phyloP scores from a whole-genome alignment of 2,329 filamentous ascomycete species.

The Xylogone sp. region DNA sequence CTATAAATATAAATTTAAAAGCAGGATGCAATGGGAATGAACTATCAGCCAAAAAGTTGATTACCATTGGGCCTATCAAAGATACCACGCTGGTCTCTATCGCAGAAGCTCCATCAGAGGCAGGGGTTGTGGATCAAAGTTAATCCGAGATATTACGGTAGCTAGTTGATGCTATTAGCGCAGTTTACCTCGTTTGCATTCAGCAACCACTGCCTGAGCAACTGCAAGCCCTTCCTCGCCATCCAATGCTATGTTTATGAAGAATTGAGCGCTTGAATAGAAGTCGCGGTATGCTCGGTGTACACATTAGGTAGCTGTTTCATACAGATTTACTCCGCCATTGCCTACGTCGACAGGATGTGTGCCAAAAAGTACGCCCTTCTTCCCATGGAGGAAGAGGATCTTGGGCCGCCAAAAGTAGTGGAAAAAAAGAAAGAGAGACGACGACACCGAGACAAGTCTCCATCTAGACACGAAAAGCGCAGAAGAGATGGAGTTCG shows the following conservation, averaged over 20 bases:
- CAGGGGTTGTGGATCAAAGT: not conserved
- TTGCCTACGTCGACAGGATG: constrained; percentile 28
- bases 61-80: constrained; percentile 1
- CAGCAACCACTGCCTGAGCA: too few species aligned
- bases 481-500: constrained; percentile 37
- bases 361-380: constrained; percentile 62
- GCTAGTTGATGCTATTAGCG: not conserved
- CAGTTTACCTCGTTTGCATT: too few species aligned
- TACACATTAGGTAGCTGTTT: not conserved
- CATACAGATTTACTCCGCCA: not conserved
- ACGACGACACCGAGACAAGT: constrained; percentile 31
- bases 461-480: constrained; percentile 28
- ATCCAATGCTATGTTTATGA: too few species aligned
- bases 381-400: constrained; percentile 63
- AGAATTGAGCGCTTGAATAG: too few species aligned
- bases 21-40: not conserved
- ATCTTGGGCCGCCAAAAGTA: constrained; percentile 51
- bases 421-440: constrained; percentile 44
- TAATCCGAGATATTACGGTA: not conserved
- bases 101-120: not conserved
- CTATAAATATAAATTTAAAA: not conserved
- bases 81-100: constrained; percentile 9
- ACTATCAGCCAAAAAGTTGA: too few species aligned
- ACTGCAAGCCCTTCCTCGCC: too few species aligned
- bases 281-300: constrained; percentile 1